phyloP scores from a whole-genome alignment of 169 alveolate species.

The Plasmodium relictum region DNA sequence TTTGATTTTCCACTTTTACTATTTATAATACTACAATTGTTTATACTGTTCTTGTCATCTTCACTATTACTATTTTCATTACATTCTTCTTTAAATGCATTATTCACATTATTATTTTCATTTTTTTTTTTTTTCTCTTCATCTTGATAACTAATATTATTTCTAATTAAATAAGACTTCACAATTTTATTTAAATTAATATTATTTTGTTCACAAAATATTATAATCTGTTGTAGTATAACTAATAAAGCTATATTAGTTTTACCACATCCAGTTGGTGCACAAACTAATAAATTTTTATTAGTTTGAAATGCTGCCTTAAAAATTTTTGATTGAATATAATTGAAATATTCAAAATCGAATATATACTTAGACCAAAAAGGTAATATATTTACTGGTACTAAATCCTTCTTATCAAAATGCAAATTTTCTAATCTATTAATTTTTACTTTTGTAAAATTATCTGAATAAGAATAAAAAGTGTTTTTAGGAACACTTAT shows the following conservation, averaged over 20 bases:
- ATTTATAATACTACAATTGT: background rate
- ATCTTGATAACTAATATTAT: background rate
- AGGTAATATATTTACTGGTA: constrained; percentile 37
- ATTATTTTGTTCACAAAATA: constrained; percentile 43
- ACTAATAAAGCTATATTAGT: constrained; percentile 97
- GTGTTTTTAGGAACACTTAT: constrained; percentile 61
- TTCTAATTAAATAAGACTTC: constrained; percentile 1
- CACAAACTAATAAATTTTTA: constrained; percentile 96
- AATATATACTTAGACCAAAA: constrained; percentile 64
- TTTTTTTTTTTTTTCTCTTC: background rate
- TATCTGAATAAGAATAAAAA: constrained; percentile 34
- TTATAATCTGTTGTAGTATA: constrained; percentile 85
- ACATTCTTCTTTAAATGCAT: background rate
- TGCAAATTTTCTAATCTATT: constrained; percentile 51
- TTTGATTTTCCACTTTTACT: background rate
- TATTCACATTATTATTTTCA: background rate
- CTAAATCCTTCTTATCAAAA: constrained; percentile 68
- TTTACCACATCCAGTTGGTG: constrained; percentile 99
- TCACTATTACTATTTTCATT: background rate
- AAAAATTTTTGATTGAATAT: constrained; percentile 93
- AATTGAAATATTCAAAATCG: constrained; percentile 85
- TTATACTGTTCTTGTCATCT: background rate
- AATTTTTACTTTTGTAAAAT: constrained; percentile 59
- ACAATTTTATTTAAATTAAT: constrained; percentile 37
- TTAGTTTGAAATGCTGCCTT: constrained; percentile 92